Evolutionary conservation across 2,329 filamentous ascomycete genomes (phyloP), one percentile per base, ranked within the genome.

Genomic region (Ophiostoma tasmaniense): DNA sequence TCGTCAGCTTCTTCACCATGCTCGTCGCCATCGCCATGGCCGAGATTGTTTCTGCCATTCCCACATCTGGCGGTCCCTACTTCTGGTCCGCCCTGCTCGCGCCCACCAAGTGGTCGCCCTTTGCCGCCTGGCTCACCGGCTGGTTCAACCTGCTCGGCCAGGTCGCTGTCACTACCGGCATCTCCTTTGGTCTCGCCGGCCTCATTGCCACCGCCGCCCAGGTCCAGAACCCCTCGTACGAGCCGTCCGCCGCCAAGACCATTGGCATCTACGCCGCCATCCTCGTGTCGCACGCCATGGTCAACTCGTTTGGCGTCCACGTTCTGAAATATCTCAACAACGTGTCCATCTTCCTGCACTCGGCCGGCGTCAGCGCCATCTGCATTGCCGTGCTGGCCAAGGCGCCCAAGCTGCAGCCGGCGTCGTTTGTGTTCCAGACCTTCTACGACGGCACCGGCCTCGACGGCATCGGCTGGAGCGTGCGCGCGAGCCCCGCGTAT

Each of bases 181-280:
- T 81, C 69, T 77, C 78, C 1, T 81, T 80, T 69, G 79, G 79
- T 2, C 77, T 80, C 1, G 79, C 79, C 11, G 74, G 74, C 6
- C 75, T 81, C 1, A 75, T 80, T 50, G 75, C 78, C 4, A 80
- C 78, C 0, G 77, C 76, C 28, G 76, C 77, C 35, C 76, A 74
- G 0, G 77, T 81, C 59, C 76, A 80, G 73, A 77, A 75, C 70
- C 75, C 76, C 2, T 74, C 73, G 62, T 80, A 77, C 72, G 74
- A 72, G 59, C 74, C 83, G 0, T 82, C 81, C 0, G 78, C 84
- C 0, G 77, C 73, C 17, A 80, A 80, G 71, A 85, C 83, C 2
- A 81, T 87, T 66, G 85, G 84, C n/a, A 87, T 87, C 70, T 86
- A 87, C 71, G 84, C 83, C 6, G 85, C 84, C 6, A 77, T 87